Base-by-base conservation (phyloP, 2,329 filamentous ascomycete species). In the Blastomyces silverae region DNA sequence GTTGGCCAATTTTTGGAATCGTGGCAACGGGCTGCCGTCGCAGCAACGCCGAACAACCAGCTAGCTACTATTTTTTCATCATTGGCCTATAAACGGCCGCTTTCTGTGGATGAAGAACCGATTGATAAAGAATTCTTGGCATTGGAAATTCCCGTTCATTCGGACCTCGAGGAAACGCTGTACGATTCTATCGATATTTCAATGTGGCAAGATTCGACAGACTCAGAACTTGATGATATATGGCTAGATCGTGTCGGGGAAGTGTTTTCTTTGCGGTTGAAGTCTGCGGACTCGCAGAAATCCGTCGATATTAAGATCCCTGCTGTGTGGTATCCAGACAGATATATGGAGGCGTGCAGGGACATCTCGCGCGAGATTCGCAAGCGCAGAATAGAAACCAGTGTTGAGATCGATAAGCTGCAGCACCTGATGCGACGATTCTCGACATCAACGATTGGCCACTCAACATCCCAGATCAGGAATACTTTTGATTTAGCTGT, bases 271-370 rank as follows among this genome's bases (percentile, higher is more conserved):
- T 78, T 87, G 71, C 79, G 71, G 68, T 68, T 76, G 55, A 74
- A 69, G 72, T 68, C 70, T 64, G 76, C 69, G 20, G 55, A 37
- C 17, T 48, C 74, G 42, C 74, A 68, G 44, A 72, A 70, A 52
- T 70, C 68, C 37, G 71, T 83, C 31, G 76, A 79, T 37, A 73
- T 87, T 55, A 81, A 80, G 6, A 78, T 86, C 22, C 84, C 85
- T 3, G 71, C 79, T 1, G 76, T 79, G 1, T 81, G 85, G 70
- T 86, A 85, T 67, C 79, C 83, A 4, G 86, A 88, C 73, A 80
- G 85, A 57, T 88, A 88, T 71, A 75, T 87, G 57, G 77, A 82
- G 60, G 76, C 79, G 66, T 84, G 82, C 65, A 77, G 79, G 64
- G 77, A 78, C 1, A 70, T 78, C 11, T 79, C 82, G 20, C 77